Evolutionary conservation across 371 early-diverging fungal genomes (phyloP).

Genomic region (Syncephalastrum monosporum): DNA sequence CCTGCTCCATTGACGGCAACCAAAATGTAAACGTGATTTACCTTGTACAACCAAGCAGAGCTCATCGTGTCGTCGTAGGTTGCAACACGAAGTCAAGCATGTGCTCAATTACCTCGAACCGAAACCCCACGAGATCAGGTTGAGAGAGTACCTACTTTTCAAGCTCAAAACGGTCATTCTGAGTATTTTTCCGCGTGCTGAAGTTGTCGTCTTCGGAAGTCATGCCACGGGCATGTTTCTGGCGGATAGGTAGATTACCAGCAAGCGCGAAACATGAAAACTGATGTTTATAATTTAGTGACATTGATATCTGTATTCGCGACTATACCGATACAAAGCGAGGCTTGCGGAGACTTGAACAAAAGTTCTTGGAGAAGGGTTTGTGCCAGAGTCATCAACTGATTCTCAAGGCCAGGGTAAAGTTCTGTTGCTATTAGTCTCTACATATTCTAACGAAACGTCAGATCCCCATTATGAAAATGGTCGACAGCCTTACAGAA

Average conservation of each 20-base stretch:
- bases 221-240: constrained; percentile 84
- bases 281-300: constrained; percentile 38
- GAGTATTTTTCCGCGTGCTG: constrained; percentile 33
- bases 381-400: constrained; percentile 34
- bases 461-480: constrained; percentile 94
- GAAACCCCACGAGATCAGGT: constrained; percentile 69
- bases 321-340: constrained; percentile 9
- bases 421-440: background rate
- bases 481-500: constrained; percentile 66
- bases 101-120: constrained; percentile 71
- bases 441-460: background rate
- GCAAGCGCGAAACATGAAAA: background rate
- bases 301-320: constrained; percentile 77
- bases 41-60: too few relatives aligned
- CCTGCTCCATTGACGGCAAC: too few relatives aligned
- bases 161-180: constrained; percentile 56
- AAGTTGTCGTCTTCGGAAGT: constrained; percentile 80
- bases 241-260: constrained; percentile 59
- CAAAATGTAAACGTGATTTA: too few relatives aligned
- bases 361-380: constrained; percentile 14
- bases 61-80: constrained; percentile 9
- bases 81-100: constrained; percentile 23
- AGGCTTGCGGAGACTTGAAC: constrained; percentile 15
- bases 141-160: constrained; percentile 71
- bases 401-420: constrained; percentile 53